Percentiles rank a stretch among this genome's conserved stretches.
These are phyloP conservation scores for Daldinia concentrica DNA, from an alignment of 495 filamentous ascomycete genomes.

Conservation along the genomic window DNA sequence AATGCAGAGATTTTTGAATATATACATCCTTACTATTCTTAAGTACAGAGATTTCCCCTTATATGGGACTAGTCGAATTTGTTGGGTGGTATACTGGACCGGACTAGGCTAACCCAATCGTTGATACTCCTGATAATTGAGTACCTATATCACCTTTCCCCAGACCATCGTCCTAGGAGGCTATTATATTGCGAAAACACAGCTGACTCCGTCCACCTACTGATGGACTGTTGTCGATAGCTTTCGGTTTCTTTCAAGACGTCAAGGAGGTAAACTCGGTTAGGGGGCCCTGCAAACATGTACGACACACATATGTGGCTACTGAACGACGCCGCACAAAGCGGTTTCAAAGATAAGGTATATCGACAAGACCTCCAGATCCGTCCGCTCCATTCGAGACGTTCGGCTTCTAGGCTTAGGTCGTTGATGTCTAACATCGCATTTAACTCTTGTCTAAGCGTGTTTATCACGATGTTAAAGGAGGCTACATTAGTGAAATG, in stretches of 20 bases:
- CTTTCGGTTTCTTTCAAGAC: conserved; percentile 7
- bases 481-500: conserved; percentile 20
- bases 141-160: not conserved
- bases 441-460: conserved; percentile 23
- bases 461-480: conserved; percentile 18
- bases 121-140: too few relatives aligned
- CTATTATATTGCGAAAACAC: conserved; percentile 6
- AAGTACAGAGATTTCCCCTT: not conserved
- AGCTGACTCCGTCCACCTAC: conserved; percentile 11
- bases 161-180: conserved; percentile 6
- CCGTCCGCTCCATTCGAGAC: conserved; percentile 9
- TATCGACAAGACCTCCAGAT: conserved; percentile 26
- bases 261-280: conserved; percentile 12
- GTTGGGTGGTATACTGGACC: not conserved
- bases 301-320: conserved; percentile 20
- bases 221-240: conserved; percentile 1
- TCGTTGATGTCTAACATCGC: conserved; percentile 14
- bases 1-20: too few relatives aligned
- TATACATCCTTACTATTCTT: not conserved
- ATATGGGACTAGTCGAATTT: too few relatives aligned
- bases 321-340: conserved; percentile 19
- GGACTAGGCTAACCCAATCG: not conserved
- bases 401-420: conserved; percentile 19
- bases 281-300: not conserved
- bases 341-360: conserved; percentile 17